Evolutionary conservation across 1,284 basidiomycete species (phyloP), one percentile per base, ranked within the genome.

Genomic region (Cutaneotrichosporon sp.): DNA sequence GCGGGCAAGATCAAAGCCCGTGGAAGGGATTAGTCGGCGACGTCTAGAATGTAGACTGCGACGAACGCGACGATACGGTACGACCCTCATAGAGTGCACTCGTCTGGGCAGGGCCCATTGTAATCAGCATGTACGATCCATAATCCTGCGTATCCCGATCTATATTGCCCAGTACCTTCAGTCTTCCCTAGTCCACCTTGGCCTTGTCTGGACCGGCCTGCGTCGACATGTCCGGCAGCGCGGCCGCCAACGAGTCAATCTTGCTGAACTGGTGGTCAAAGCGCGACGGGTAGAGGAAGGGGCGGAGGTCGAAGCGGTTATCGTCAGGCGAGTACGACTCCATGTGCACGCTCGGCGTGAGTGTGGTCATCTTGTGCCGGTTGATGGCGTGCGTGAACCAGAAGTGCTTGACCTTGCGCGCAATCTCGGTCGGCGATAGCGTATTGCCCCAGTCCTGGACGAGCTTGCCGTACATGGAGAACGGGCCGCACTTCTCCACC

Each of bases 311-410:
- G 68, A 94, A 98, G 61, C 90, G 51, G 49, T 58, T 52, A 37
- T 54, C 55, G 34, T 53, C 48, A 43, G 57, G 37, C 2, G 33
- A 19, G 42, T 37, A 47, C 76, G 85, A 64, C 61, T 86, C 92
- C 60, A 96, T 93, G 73, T 98, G 96, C 64, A 98, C 97, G 3
- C 89, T 83, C 1, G 94, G 96, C 1, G 96, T 98, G 57, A 99
- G 71, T 0, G 93, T 98, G 9, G 96, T 98, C 72, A 98, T 98
- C 82, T 98, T 98, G 76, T 98, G 94, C 49, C 96, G 78, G 74
- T 98, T 99, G 54, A 93, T 81, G 0, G 94, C 94, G 65, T 99
- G 86, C 71, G 94, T 90, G 67, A 93, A 96, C 80, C 91, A 98
- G 80, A 98, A 98, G 52, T 86, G 78, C 74, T 98, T 97, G 64